Conservation (phyloP, 371 early-diverging fungal genomes). For the Entomophthora muscae region DNA sequence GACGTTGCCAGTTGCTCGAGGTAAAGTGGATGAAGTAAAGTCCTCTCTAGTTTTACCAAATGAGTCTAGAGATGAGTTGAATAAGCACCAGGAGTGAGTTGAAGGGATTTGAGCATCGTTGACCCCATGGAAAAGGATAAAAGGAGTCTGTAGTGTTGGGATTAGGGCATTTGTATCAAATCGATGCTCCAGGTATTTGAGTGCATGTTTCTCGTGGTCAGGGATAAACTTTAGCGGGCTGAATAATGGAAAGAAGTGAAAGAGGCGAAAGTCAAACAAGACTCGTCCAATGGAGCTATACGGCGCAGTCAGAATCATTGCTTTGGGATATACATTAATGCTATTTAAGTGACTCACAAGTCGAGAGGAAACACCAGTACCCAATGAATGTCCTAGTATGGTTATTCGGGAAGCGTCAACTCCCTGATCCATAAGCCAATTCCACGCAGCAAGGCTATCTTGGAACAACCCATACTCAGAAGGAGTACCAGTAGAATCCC, state of each 20-base stretch:
- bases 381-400: constrained; percentile 5
- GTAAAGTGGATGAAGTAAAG: neutral
- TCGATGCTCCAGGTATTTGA: neutral
- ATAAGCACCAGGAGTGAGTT: neutral
- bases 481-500: neutral
- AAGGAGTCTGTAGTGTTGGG: neutral
- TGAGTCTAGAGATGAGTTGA: neutral
- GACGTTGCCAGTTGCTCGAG: neutral
- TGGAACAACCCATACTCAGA: neutral
- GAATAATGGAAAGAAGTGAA: neutral
- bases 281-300: neutral
- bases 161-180: neutral
- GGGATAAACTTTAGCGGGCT: neutral
- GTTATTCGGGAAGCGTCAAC: neutral
- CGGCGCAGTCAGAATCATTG: neutral
- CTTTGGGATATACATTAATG: neutral
- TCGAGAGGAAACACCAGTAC: neutral
- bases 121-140: neutral
- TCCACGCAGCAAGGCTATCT: neutral
- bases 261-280: neutral
- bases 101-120: neutral
- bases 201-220: neutral
- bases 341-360: neutral
- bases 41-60: too few species aligned
- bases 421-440: neutral